These are phyloP conservation scores for Scedosporium boydii DNA, from an alignment of 2,329 filamentous ascomycete species.

Conservation along the genomic window DNA sequence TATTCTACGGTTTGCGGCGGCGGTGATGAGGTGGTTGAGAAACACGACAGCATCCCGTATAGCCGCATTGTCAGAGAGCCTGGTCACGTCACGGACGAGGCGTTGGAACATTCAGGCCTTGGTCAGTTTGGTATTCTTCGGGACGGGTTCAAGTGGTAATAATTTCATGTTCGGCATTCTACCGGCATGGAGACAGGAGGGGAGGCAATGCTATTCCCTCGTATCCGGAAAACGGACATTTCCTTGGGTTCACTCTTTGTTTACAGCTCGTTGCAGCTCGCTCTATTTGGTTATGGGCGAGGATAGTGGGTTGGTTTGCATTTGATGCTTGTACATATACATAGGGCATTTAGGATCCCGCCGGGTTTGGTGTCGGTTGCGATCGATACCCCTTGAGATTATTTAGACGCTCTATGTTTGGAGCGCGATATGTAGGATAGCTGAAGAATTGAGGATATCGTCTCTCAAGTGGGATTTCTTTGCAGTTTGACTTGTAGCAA, in stretches of 20 bases:
- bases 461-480: background rate
- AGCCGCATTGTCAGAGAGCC: too few relatives aligned
- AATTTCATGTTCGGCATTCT: background rate
- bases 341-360: background rate
- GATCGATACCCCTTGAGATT: background rate
- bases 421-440: background rate
- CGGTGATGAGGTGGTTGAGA: too few relatives aligned
- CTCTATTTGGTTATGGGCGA: background rate
- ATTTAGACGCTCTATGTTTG: background rate
- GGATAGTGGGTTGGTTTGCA: background rate
- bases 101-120: too few relatives aligned
- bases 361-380: background rate
- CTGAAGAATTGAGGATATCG: background rate
- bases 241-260: background rate
- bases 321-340: background rate
- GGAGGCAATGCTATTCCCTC: background rate
- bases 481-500: too few relatives aligned
- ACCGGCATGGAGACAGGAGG: background rate
- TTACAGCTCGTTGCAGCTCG: background rate
- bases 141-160: background rate
- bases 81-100: too few relatives aligned
- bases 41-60: too few relatives aligned
- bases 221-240: background rate
- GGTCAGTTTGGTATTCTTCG: background rate
- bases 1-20: too few relatives aligned